Conservation (phyloP, 345 rosid species). For the Limnanthes douglasii region DNA sequence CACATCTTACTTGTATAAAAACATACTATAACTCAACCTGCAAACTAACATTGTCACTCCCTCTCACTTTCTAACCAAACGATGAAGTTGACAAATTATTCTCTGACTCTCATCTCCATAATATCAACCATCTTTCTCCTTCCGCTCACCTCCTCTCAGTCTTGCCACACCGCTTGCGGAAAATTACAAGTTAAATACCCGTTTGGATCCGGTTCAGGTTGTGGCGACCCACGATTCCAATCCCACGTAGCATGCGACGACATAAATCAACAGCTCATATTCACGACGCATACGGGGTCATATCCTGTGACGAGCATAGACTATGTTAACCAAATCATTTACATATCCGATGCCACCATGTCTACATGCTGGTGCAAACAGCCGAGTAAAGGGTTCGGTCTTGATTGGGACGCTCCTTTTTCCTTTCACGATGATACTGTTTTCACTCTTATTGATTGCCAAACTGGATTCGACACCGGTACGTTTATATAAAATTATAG, state of each 20-base stretch:
- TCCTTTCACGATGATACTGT: slow-evolving; percentile 57
- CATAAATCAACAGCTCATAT: slow-evolving; percentile 31
- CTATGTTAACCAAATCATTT: slow-evolving; percentile 37
- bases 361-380: slow-evolving; percentile 78
- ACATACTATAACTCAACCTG: no score
- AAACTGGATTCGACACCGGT: no score
- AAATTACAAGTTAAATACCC: slow-evolving; percentile 50
- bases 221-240: slow-evolving; percentile 87
- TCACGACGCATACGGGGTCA: slow-evolving; percentile 68
- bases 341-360: slow-evolving; percentile 71
- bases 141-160: slow-evolving; percentile 28
- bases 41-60: no score
- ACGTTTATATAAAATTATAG: no score
- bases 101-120: no score
- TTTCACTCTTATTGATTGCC: slow-evolving; percentile 75
- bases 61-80: no score
- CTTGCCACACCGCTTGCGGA: slow-evolving; percentile 57
- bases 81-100: no score
- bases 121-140: slow-evolving; percentile 20
- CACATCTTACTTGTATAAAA: no score
- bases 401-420: slow-evolving; percentile 85
- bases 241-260: slow-evolving; percentile 36
- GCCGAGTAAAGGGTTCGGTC: slow-evolving; percentile 70
- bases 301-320: slow-evolving; percentile 62
- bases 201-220: slow-evolving; percentile 63